These are phyloP conservation scores for Volvox carteri DNA, from an alignment of 163 green algal genomes.

Conservation along the genomic window DNA sequence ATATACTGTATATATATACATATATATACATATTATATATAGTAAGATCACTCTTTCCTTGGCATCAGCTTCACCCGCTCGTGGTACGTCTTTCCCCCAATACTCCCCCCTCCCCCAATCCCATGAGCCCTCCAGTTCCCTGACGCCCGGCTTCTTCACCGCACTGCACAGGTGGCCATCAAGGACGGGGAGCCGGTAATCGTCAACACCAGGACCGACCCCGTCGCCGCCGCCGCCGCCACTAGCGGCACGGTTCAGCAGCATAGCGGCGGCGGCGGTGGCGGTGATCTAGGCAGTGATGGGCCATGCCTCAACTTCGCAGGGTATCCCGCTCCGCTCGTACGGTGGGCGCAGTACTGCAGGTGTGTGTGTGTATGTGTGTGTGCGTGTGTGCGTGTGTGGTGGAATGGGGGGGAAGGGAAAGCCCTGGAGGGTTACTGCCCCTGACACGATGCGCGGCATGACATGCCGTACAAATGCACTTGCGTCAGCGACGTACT, in stretches of 20 bases:
- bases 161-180: constrained; percentile 6
- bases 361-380: constrained; percentile 10
- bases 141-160: no score
- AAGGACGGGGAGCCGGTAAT: constrained; percentile 35
- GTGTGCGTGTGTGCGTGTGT: background rate
- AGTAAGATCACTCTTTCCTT: no score
- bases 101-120: no score
- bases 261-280: background rate
- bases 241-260: background rate
- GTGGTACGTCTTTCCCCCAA: no score
- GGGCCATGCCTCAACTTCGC: constrained; percentile 50
- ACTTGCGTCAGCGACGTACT: no score
- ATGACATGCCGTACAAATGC: no score
- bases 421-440: background rate
- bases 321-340: constrained; percentile 17
- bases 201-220: background rate
- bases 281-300: background rate
- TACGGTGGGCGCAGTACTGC: constrained; percentile 56
- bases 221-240: background rate
- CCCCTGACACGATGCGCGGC: no score
- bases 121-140: no score
- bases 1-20: no score
- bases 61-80: no score
- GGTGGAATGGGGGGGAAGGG: no score
- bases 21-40: no score